Conservation (phyloP, 768 basidiomycete species). For the Amanita jacksonii region DNA sequence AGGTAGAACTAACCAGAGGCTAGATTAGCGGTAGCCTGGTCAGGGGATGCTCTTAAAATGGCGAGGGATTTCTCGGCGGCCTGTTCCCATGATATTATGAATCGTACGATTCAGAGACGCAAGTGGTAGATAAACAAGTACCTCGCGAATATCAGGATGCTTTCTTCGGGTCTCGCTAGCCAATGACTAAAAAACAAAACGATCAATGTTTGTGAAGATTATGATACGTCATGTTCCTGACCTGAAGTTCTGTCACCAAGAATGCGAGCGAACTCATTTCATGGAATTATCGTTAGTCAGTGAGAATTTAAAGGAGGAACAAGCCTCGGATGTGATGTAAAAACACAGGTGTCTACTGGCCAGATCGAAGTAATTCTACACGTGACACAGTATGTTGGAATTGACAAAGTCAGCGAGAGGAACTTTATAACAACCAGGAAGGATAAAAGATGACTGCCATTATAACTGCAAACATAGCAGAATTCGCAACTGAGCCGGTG, state of each 20-base stretch:
- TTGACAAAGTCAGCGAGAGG: no score
- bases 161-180: conserved; percentile 83
- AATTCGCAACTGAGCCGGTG: no score
- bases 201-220: neutral
- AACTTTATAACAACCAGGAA: no score
- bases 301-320: no score
- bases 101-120: neutral
- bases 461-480: no score
- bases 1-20: conserved; percentile 50
- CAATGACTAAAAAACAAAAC: conserved; percentile 50
- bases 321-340: no score
- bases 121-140: conserved; percentile 25
- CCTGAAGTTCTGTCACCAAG: conserved; percentile 68
- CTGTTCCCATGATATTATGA: conserved; percentile 20
- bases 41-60: conserved; percentile 73
- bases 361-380: no score
- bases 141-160: conserved; percentile 91
- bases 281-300: no score
- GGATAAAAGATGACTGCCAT: no score
- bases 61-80: conserved; percentile 84
- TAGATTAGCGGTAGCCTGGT: conserved; percentile 61
- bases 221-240: conserved; percentile 11
- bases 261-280: conserved; percentile 62
- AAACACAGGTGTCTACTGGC: no score
- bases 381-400: no score